Percentiles rank a stretch among this genome's conserved stretches.
Conservation (phyloP, 371 early-diverging fungal genomes). For the Mortierella sp. region DNA sequence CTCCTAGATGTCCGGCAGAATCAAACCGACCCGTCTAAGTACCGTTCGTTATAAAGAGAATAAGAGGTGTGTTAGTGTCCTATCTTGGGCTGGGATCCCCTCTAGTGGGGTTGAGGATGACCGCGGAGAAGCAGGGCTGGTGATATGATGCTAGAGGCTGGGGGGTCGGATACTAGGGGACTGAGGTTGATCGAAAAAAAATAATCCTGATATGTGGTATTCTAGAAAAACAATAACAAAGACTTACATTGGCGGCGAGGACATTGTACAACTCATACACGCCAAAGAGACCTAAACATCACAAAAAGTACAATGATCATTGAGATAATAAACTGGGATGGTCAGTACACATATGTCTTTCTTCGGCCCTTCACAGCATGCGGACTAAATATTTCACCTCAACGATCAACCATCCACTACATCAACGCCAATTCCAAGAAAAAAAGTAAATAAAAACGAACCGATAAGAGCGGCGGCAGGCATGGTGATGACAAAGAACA, state of each 20-base stretch:
- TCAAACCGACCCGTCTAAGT: slow-evolving; percentile 62
- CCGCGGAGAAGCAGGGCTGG: too few species aligned
- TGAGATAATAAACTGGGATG: neutral
- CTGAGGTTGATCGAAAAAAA: neutral
- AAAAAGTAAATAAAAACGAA: slow-evolving; percentile 5
- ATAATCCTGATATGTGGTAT: neutral
- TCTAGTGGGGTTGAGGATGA: neutral
- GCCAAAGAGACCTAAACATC: slow-evolving; percentile 42
- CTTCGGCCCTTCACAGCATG: neutral
- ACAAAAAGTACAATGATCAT: neutral
- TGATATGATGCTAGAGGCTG: too few species aligned
- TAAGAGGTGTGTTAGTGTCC: too few species aligned
- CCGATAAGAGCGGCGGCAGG: slow-evolving; percentile 69
- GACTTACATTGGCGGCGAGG: slow-evolving; percentile 37
- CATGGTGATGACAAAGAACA: slow-evolving; percentile 73
- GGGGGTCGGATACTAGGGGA: too few species aligned
- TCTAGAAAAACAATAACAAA: neutral
- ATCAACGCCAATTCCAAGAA: neutral
- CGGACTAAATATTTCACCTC: slow-evolving; percentile 34
- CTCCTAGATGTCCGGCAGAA: slow-evolving; percentile 73
- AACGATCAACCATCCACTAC: neutral
- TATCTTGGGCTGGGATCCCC: too few species aligned
- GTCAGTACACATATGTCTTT: neutral
- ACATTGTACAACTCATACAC: slow-evolving; percentile 50
- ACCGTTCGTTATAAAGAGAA: neutral